Conservation (phyloP, 441 rosid genomes). For the Geranium incanum region DNA sequence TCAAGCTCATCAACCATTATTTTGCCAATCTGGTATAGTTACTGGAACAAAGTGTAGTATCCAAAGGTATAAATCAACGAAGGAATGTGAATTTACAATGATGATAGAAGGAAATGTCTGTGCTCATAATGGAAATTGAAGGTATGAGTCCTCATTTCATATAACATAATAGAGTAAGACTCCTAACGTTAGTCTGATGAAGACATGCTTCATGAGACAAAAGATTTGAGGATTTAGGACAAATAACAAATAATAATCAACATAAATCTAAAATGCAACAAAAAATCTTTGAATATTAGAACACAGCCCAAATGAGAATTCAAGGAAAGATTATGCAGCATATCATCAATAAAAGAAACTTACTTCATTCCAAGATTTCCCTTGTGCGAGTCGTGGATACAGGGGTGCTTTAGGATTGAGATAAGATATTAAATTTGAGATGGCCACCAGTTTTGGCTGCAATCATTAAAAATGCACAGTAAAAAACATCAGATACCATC, state of each 20-base stretch:
- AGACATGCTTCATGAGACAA: not conserved
- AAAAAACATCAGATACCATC: not conserved
- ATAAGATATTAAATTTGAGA: slow-evolving; percentile 54
- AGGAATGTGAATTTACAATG: not conserved
- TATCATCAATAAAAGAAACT: slow-evolving; percentile 17
- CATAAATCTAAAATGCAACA: not conserved
- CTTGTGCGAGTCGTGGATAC: slow-evolving; percentile 83
- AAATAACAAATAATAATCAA: not conserved
- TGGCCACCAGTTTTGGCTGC: slow-evolving; percentile 75
- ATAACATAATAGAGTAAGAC: not conserved
- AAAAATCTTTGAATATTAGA: not conserved
- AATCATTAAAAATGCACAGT: slow-evolving; percentile 1
- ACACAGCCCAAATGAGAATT: not conserved
- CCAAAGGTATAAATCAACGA: not conserved
- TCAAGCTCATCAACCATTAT: not conserved
- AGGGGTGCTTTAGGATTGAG: slow-evolving; percentile 77
- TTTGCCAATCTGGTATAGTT: not conserved
- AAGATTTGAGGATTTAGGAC: not conserved
- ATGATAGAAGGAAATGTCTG: not conserved
- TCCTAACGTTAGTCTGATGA: not conserved
- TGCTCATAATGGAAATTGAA: not conserved
- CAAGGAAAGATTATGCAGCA: not conserved
- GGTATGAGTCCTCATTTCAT: not conserved
- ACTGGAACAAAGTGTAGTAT: not conserved
- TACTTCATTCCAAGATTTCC: slow-evolving; percentile 84